Conservation (phyloP, 192 early-diverging fungal species). For the Gonapodya prolifera region DNA sequence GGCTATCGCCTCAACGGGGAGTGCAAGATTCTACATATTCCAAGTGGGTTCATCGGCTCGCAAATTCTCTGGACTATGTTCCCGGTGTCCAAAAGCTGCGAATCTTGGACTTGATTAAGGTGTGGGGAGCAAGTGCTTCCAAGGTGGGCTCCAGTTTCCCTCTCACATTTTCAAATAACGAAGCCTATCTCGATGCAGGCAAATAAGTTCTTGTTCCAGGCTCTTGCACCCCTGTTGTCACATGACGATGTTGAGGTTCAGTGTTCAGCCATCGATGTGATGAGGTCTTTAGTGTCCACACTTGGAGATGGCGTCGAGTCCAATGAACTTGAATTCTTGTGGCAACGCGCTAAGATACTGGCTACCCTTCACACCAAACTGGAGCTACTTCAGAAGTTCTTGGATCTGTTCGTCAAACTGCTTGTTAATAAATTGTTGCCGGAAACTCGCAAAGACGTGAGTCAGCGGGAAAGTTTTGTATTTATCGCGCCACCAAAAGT, state of each 20-base stretch:
- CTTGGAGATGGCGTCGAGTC: slow-evolving; percentile 8
- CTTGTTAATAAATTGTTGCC: background rate
- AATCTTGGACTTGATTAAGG: slow-evolving; percentile 30
- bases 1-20: background rate
- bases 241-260: slow-evolving; percentile 32
- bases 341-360: background rate
- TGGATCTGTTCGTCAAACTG: background rate
- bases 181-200: slow-evolving; percentile 17
- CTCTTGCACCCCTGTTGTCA: slow-evolving; percentile 28
- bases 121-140: slow-evolving; percentile 30
- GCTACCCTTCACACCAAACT: background rate
- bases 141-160: slow-evolving; percentile 17
- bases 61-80: slow-evolving; percentile 39
- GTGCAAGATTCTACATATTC: background rate
- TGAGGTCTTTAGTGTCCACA: slow-evolving; percentile 24
- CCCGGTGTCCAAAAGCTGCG: slow-evolving; percentile 21
- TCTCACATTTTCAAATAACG: background rate
- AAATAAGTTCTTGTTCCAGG: slow-evolving; percentile 40
- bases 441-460: slow-evolving; percentile 27
- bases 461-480: background rate
- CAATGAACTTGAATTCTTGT: background rate
- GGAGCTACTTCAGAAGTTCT: background rate
- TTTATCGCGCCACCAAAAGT: background rate
- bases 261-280: slow-evolving; percentile 20
- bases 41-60: slow-evolving; percentile 29